A percentile compares a stretch with the other conserved stretches of the same genome.
Evolutionary conservation across 257 asterid genomes (phyloP).

Genomic region (Eucommia ulmoides): DNA sequence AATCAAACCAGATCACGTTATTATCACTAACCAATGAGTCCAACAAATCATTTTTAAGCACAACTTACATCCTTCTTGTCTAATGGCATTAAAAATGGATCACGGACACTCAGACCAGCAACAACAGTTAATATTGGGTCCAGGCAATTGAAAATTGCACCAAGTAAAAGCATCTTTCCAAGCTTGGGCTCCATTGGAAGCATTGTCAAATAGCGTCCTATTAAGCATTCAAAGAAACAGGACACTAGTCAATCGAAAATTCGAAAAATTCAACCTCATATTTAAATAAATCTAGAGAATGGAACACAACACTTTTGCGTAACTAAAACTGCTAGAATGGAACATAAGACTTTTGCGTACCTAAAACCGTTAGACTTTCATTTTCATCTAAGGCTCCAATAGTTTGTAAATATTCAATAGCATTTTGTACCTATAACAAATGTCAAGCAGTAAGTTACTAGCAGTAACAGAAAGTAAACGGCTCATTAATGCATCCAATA

Average conservation of each 20-base stretch:
- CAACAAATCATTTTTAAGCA: too few relatives aligned
- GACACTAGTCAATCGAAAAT: slow-evolving; percentile 14
- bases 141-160: slow-evolving; percentile 78
- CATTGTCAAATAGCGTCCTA: slow-evolving; percentile 83
- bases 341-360: slow-evolving; percentile 35
- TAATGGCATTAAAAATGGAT: slow-evolving; percentile 82
- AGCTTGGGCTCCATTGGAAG: slow-evolving; percentile 98
- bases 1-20: background rate
- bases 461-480: too few relatives aligned
- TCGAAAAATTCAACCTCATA: too few relatives aligned
- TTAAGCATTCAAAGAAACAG: slow-evolving; percentile 12
- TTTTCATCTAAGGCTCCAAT: slow-evolving; percentile 87
- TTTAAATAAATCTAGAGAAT: too few relatives aligned
- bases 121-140: slow-evolving; percentile 87
- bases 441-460: slow-evolving; percentile 6
- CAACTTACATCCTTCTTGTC: slow-evolving; percentile 90
- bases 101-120: slow-evolving; percentile 88
- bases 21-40: background rate
- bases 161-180: slow-evolving; percentile 93
- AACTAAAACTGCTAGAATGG: too few relatives aligned
- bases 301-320: too few relatives aligned
- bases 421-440: slow-evolving; percentile 70
- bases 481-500: too few relatives aligned
- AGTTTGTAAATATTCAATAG: slow-evolving; percentile 75
- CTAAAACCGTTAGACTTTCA: slow-evolving; percentile 77